These are phyloP conservation scores for Colletotrichum lini DNA, from an alignment of 2,329 filamentous ascomycete species.

Conservation along the genomic window DNA sequence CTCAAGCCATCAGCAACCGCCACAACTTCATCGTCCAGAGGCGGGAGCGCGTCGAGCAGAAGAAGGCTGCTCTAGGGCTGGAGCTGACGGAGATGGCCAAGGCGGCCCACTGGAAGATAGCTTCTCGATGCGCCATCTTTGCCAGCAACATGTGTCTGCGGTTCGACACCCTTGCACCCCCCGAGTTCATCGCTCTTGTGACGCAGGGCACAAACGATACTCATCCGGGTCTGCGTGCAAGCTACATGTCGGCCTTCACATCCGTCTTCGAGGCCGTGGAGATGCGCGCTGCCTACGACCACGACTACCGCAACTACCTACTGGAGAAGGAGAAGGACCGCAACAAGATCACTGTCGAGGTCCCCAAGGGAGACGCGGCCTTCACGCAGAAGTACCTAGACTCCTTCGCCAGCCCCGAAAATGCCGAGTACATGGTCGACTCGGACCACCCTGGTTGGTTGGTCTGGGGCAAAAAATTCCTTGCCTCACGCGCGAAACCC, in stretches of 20 bases:
- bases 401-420: constrained; percentile 79
- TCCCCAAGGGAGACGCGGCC: constrained; percentile 79
- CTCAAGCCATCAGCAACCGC: constrained; percentile 73
- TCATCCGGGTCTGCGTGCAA: constrained; percentile 86
- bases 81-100: constrained; percentile 85
- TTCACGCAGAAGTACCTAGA: constrained; percentile 87
- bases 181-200: constrained; percentile 86
- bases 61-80: constrained; percentile 84
- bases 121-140: constrained; percentile 89
- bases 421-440: constrained; percentile 91
- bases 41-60: constrained; percentile 82
- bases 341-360: constrained; percentile 81
- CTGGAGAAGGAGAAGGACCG: constrained; percentile 83
- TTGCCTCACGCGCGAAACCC: constrained; percentile 82
- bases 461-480: constrained; percentile 92
- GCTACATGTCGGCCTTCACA: constrained; percentile 85
- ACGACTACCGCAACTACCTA: constrained; percentile 90
- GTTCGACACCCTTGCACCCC: constrained; percentile 89
- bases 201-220: constrained; percentile 88
- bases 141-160: constrained; percentile 91
- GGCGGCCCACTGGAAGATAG: constrained; percentile 96
- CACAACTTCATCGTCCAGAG: constrained; percentile 82
- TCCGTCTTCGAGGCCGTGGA: constrained; percentile 87
- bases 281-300: constrained; percentile 86
- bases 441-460: constrained; percentile 95